These are phyloP conservation scores for Abortiporus biennis DNA, from an alignment of 1,284 basidiomycete genomes.

Conservation along the genomic window DNA sequence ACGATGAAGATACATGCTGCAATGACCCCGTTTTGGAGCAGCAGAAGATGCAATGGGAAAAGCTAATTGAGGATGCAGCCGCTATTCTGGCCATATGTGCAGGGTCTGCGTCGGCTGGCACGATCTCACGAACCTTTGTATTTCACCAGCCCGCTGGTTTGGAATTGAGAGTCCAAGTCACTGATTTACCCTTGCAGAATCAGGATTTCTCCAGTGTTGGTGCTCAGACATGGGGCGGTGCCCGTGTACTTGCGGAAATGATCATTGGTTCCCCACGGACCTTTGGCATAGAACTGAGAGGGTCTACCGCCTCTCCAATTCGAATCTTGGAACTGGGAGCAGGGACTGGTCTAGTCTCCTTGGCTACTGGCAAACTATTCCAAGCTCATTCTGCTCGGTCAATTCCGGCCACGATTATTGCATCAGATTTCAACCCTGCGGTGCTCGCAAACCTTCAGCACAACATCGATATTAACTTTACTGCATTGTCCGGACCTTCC, in stretches of 20 bases:
- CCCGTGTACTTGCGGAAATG: constrained; percentile 77
- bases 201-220: constrained; percentile 76
- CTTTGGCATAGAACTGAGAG: constrained; percentile 37
- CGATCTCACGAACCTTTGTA: constrained; percentile 32
- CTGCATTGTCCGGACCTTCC: constrained; percentile 11
- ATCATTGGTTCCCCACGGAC: constrained; percentile 52
- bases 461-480: constrained; percentile 64
- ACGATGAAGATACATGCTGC: constrained; percentile 10
- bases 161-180: constrained; percentile 42
- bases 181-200: constrained; percentile 71
- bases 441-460: constrained; percentile 69
- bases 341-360: constrained; percentile 81
- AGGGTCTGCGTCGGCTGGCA: constrained; percentile 34
- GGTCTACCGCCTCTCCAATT: constrained; percentile 18
- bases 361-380: constrained; percentile 54
- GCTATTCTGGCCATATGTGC: constrained; percentile 32
- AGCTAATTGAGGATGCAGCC: constrained; percentile 49
- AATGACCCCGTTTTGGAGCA: constrained; percentile 8
- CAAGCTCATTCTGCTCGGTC: constrained; percentile 14
- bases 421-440: constrained; percentile 75
- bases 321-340: constrained; percentile 82
- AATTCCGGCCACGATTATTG: constrained; percentile 42
- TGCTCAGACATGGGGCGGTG: constrained; percentile 88
- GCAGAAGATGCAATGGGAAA: constrained; percentile 20
- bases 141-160: constrained; percentile 24